phyloP scores from a whole-genome alignment of 2,329 filamentous ascomycete species.

The Fusarium fracticaudum region DNA sequence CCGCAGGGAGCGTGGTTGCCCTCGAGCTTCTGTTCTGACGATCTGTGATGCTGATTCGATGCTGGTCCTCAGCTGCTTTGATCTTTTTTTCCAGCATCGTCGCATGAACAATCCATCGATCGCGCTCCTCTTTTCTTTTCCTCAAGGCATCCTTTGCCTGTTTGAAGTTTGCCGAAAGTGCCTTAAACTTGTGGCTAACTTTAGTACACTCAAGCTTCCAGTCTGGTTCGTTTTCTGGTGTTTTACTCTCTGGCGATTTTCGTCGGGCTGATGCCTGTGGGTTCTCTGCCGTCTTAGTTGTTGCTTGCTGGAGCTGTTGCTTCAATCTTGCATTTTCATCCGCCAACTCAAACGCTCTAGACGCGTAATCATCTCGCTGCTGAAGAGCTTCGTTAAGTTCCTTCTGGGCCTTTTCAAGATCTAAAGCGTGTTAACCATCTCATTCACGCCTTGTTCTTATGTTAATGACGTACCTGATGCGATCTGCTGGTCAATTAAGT shows the following conservation, averaged over 20 bases:
- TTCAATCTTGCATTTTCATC: constrained; percentile 35
- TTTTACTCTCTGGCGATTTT: background rate
- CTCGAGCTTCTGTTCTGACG: constrained; percentile 17
- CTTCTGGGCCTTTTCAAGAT: constrained; percentile 56
- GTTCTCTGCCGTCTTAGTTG: background rate
- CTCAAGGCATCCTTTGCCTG: constrained; percentile 51
- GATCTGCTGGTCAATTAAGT: constrained; percentile 52
- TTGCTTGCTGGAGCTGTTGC: constrained; percentile 20
- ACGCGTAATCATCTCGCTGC: constrained; percentile 29
- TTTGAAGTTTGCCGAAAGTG: constrained; percentile 54
- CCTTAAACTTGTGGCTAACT: constrained; percentile 53
- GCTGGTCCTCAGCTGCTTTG: constrained; percentile 53
- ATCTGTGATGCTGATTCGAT: constrained; percentile 46
- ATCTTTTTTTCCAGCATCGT: constrained; percentile 56
- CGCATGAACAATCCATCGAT: constrained; percentile 58
- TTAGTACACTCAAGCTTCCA: constrained; percentile 49
- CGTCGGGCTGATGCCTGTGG: background rate
- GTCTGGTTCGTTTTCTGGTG: constrained; percentile 24
- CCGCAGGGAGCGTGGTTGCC: constrained; percentile 8
- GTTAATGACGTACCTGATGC: constrained; percentile 45
- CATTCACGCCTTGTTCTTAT: background rate
- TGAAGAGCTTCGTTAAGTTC: constrained; percentile 43
- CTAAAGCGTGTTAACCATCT: constrained; percentile 26
- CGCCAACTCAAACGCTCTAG: constrained; percentile 8
- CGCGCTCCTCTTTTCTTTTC: constrained; percentile 54